These are phyloP conservation scores for Thalassiosira profunda DNA, from an alignment of 108 stramenopile species.

Conservation along the genomic window DNA sequence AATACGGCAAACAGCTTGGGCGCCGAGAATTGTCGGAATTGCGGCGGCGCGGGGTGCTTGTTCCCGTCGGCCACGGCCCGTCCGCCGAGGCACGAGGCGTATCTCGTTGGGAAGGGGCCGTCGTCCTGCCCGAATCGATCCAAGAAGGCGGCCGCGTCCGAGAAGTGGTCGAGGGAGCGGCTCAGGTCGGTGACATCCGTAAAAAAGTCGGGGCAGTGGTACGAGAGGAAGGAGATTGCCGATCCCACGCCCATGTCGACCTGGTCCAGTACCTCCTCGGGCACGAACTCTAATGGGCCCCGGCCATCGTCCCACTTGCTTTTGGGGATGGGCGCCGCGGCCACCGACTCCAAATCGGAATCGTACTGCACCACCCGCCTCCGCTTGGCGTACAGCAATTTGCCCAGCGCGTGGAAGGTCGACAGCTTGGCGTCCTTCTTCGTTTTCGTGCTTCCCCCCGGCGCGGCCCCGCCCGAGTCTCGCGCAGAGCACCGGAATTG, in stretches of 20 bases:
- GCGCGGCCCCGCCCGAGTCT: neutral
- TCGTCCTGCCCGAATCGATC: slow-evolving; percentile 38
- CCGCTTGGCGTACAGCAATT: slow-evolving; percentile 90
- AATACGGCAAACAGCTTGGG: slow-evolving; percentile 76
- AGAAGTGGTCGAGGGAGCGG: slow-evolving; percentile 56
- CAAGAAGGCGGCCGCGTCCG: slow-evolving; percentile 68
- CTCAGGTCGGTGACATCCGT: slow-evolving; percentile 76
- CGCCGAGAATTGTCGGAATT: slow-evolving; percentile 78
- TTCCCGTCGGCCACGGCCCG: slow-evolving; percentile 75
- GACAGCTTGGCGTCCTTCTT: slow-evolving; percentile 70
- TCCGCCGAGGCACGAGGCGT: slow-evolving; percentile 63
- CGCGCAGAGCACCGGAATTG: slow-evolving; percentile 60
- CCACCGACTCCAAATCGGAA: slow-evolving; percentile 3
- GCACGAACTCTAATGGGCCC: slow-evolving; percentile 76
- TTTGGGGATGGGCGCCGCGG: neutral
- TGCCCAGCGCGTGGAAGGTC: slow-evolving; percentile 91
- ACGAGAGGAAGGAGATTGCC: slow-evolving; percentile 77
- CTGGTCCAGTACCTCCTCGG: slow-evolving; percentile 76
- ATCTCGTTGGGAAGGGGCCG: slow-evolving; percentile 55
- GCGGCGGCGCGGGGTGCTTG: slow-evolving; percentile 65
- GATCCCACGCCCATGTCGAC: slow-evolving; percentile 70
- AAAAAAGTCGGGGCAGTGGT: slow-evolving; percentile 87
- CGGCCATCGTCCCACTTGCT: slow-evolving; percentile 35
- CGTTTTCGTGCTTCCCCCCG: slow-evolving; percentile 3
- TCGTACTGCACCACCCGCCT: neutral